Percentiles rank a stretch among this genome's conserved stretches.
Evolutionary conservation across 2,329 filamentous ascomycete species (phyloP).

Genomic region (Pseudocercospora vitis): DNA sequence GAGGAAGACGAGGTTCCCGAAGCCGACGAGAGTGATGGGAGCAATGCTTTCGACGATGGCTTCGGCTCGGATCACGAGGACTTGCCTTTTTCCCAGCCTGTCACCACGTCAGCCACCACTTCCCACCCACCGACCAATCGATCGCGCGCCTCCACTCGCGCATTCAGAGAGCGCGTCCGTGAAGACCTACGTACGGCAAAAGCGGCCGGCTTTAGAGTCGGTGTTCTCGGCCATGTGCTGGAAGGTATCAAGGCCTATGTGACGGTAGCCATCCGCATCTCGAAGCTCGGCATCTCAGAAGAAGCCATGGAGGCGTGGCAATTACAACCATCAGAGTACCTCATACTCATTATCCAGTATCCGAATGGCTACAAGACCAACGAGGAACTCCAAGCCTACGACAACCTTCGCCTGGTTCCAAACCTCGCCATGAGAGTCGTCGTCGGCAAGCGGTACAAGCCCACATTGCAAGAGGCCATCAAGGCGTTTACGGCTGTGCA

Average conservation of each 20-base stretch:
- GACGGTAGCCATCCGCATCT: conserved; percentile 67
- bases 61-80: conserved; percentile 11
- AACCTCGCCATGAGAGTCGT: conserved; percentile 66
- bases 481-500: conserved; percentile 51
- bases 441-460: conserved; percentile 71
- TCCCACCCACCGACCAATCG: not conserved
- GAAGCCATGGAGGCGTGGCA: conserved; percentile 79
- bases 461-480: conserved; percentile 57
- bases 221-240: conserved; percentile 57
- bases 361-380: conserved; percentile 61
- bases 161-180: conserved; percentile 32
- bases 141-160: conserved; percentile 4
- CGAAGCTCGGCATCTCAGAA: conserved; percentile 69
- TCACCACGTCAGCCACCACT: conserved; percentile 1
- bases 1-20: conserved; percentile 39
- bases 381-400: conserved; percentile 52
- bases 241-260: conserved; percentile 54
- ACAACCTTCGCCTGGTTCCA: conserved; percentile 38
- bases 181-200: conserved; percentile 63
- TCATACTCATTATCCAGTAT: conserved; percentile 71
- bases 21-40: conserved; percentile 42
- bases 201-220: conserved; percentile 68
- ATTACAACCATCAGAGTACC: conserved; percentile 63
- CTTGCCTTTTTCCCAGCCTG: conserved; percentile 2
- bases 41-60: conserved; percentile 26